phyloP scores from a whole-genome alignment of 331 rosid species.

The Telfairia occidentalis region DNA sequence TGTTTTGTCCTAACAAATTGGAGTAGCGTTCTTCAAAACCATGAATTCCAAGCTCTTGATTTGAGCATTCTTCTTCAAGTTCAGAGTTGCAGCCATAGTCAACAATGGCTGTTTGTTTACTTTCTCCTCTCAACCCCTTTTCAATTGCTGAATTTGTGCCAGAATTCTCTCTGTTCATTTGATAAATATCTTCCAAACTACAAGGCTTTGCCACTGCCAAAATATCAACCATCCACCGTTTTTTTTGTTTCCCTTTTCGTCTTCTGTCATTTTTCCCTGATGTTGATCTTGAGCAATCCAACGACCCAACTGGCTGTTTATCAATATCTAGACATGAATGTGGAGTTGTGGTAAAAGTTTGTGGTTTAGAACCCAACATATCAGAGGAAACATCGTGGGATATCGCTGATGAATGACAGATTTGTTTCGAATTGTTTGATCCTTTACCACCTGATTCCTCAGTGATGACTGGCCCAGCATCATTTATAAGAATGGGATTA shows the following conservation, averaged over 20 bases:
- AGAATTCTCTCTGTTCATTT: background rate
- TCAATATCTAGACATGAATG: background rate
- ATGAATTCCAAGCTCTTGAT: background rate
- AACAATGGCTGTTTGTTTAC: background rate
- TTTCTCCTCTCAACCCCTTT: background rate
- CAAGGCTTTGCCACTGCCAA: constrained; percentile 2
- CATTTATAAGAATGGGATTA: too few relatives aligned
- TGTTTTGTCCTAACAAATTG: background rate
- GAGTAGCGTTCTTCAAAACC: background rate
- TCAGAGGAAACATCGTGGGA: background rate
- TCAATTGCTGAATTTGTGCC: background rate
- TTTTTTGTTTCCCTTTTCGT: background rate
- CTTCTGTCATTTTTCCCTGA: background rate
- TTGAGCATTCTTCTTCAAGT: background rate
- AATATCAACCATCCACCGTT: constrained; percentile 1
- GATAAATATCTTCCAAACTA: background rate
- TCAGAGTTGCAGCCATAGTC: background rate
- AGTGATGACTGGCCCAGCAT: too few relatives aligned
- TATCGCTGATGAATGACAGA: background rate
- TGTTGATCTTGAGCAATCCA: background rate
- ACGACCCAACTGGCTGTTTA: background rate
- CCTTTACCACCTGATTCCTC: background rate
- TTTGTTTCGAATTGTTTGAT: background rate
- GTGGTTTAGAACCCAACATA: background rate
- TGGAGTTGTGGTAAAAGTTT: background rate